phyloP scores from a whole-genome alignment of 2,329 filamentous ascomycete genomes.

The Chaetomium globosum region DNA sequence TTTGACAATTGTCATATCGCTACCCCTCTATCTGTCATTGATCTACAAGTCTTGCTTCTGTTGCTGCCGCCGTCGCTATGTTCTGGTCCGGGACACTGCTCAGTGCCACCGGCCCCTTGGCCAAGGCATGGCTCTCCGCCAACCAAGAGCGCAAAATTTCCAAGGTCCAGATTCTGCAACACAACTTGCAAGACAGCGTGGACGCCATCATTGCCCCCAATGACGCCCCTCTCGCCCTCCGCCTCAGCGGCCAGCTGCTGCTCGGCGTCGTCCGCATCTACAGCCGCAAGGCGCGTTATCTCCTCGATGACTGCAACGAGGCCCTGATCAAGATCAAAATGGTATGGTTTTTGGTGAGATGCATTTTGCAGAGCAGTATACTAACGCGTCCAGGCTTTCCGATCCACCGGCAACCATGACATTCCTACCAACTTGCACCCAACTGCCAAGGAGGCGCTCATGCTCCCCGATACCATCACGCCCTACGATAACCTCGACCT shows the following conservation, averaged over 20 bases:
- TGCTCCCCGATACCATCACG: slow-evolving; percentile 89
- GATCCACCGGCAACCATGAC: slow-evolving; percentile 91
- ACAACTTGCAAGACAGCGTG: slow-evolving; percentile 92
- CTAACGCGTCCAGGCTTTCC: slow-evolving; percentile 72
- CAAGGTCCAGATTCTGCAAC: slow-evolving; percentile 92
- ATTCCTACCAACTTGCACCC: slow-evolving; percentile 80
- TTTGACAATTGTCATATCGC: slow-evolving; percentile 19
- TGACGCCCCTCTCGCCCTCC: slow-evolving; percentile 91
- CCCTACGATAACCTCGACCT: slow-evolving; percentile 79
- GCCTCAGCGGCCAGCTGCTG: slow-evolving; percentile 89
- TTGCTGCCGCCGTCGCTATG: slow-evolving; percentile 61
- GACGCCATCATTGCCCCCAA: slow-evolving; percentile 91
- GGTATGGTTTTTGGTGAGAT: slow-evolving; percentile 57
- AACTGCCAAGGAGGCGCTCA: slow-evolving; percentile 81
- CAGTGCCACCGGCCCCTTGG: slow-evolving; percentile 94
- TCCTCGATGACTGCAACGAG: slow-evolving; percentile 96
- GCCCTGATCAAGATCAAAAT: slow-evolving; percentile 98
- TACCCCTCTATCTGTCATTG: slow-evolving; percentile 7
- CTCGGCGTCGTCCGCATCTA: slow-evolving; percentile 97
- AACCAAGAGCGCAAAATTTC: slow-evolving; percentile 98
- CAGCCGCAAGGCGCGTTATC: slow-evolving; percentile 92
- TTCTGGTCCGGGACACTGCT: slow-evolving; percentile 97
- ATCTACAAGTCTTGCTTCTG: slow-evolving; percentile 32
- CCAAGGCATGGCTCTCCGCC: slow-evolving; percentile 96
- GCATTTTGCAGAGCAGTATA: neutral